Conservation (phyloP, 495 filamentous ascomycete genomes). For the Durotheca rogersii region DNA sequence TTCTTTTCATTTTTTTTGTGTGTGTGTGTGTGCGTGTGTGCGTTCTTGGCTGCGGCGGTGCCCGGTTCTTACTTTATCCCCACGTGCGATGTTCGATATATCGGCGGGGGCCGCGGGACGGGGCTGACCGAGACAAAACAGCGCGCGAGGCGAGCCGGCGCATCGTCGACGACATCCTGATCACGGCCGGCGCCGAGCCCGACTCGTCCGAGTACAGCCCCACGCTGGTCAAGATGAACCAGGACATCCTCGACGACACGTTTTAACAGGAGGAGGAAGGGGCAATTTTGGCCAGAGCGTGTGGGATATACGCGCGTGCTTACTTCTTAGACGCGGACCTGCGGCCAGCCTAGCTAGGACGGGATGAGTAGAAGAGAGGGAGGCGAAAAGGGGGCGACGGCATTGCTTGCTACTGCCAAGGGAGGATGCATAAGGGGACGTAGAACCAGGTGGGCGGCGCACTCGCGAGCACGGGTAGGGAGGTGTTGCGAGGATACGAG, state of each 20-base stretch:
- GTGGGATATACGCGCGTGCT: too few relatives aligned
- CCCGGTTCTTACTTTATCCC: too few relatives aligned
- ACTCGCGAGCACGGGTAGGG: too few relatives aligned
- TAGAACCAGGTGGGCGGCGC: constrained; percentile 1
- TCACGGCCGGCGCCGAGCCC: constrained; percentile 75
- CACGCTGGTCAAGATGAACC: constrained; percentile 68
- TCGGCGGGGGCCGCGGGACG: too few relatives aligned
- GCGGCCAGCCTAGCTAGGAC: too few relatives aligned
- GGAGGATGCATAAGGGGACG: neutral
- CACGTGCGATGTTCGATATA: too few relatives aligned
- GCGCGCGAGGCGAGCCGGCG: constrained; percentile 87
- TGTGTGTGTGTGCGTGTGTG: too few relatives aligned
- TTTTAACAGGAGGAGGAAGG: constrained; percentile 48
- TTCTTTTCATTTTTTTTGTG: neutral
- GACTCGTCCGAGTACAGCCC: constrained; percentile 65
- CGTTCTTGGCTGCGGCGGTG: too few relatives aligned
- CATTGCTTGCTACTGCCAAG: neutral
- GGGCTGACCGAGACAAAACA: too few relatives aligned
- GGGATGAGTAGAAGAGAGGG: neutral
- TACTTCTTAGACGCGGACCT: too few relatives aligned
- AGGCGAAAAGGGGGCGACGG: neutral
- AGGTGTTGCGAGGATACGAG: too few relatives aligned
- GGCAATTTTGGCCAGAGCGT: too few relatives aligned
- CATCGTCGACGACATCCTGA: constrained; percentile 87
- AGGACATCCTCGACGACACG: constrained; percentile 66